Percentiles rank a stretch among this genome's conserved stretches.
Evolutionary conservation across 495 filamentous ascomycete genomes (phyloP).

Genomic region (Penicillium riverlandense): DNA sequence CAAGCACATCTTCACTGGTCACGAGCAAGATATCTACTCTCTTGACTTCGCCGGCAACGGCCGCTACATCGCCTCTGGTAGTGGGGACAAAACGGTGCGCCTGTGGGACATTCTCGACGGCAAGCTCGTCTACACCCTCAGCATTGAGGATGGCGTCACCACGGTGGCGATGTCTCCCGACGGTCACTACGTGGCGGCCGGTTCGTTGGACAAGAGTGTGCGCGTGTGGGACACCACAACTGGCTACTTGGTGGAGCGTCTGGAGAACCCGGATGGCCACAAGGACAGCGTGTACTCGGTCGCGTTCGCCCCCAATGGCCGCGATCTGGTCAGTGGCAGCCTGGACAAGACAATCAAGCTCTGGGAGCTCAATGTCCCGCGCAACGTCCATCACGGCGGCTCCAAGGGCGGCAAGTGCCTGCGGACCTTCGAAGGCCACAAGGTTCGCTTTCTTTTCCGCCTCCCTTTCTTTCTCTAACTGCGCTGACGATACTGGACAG

Average conservation of each 20-base stretch:
- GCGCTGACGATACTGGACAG: conserved; percentile 33
- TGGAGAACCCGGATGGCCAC: conserved; percentile 81
- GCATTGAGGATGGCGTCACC: conserved; percentile 85
- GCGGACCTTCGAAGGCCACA: conserved; percentile 86
- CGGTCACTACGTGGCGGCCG: conserved; percentile 77
- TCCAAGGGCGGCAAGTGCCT: conserved; percentile 74
- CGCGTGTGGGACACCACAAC: conserved; percentile 79
- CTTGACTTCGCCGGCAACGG: conserved; percentile 84
- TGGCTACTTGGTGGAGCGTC: conserved; percentile 74
- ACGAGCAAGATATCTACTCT: conserved; percentile 94
- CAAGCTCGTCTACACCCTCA: conserved; percentile 66
- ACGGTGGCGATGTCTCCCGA: conserved; percentile 90
- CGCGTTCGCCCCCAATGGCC: conserved; percentile 81
- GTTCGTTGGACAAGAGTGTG: conserved; percentile 85
- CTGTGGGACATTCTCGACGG: conserved; percentile 81
- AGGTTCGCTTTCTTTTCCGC: conserved; percentile 47
- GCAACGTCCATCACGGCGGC: conserved; percentile 53
- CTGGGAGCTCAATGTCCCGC: conserved; percentile 75
- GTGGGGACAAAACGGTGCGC: conserved; percentile 79
- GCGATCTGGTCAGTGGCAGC: conserved; percentile 81
- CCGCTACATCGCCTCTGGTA: conserved; percentile 81
- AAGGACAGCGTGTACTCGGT: conserved; percentile 92
- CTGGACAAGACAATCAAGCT: conserved; percentile 94
- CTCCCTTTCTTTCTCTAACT: conserved; percentile 2
- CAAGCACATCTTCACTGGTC: conserved; percentile 73